A percentile compares a stretch with the other conserved stretches of the same genome.
Conservation (phyloP, 805 yeast genomes). For the Schwanniomyces polymorphus region DNA sequence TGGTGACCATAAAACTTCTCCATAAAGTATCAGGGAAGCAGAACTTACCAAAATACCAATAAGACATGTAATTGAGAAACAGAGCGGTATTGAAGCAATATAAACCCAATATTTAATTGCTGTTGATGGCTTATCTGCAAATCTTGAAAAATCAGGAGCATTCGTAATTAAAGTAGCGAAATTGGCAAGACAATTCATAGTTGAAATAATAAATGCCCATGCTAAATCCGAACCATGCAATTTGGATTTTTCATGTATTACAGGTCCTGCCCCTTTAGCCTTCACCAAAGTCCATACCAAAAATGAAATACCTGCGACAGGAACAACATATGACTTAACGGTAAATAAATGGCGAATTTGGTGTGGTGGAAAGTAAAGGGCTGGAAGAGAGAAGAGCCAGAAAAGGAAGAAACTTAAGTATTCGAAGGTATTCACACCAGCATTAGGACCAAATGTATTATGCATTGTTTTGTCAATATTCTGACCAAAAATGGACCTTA, state of each 20-base stretch:
- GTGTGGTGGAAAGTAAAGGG: conserved; percentile 26
- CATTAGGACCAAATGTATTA: conserved; percentile 10
- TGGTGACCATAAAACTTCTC: conserved; percentile 13
- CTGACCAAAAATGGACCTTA: conserved; percentile 10
- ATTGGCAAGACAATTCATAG: conserved; percentile 12
- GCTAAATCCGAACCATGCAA: conserved; percentile 8
- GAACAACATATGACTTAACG: conserved; percentile 19
- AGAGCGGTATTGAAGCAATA: conserved; percentile 9
- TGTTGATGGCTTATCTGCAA: conserved; percentile 4
- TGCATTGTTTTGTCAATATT: conserved; percentile 1
- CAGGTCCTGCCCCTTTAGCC: conserved; percentile 24
- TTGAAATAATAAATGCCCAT: conserved; percentile 10
- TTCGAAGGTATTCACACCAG: conserved; percentile 7
- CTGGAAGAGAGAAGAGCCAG: conserved; percentile 16
- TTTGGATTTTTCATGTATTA: conserved; percentile 7
- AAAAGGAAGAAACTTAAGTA: conserved; percentile 11
- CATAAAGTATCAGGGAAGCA: conserved; percentile 10
- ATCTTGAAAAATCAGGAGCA: conserved; percentile 11
- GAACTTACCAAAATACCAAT: conserved; percentile 12
- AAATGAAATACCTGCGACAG: conserved; percentile 28
- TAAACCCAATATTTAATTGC: conserved; percentile 8
- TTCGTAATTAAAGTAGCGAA: conserved; percentile 11
- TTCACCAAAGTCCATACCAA: conserved; percentile 23
- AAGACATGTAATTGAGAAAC: conserved; percentile 8
- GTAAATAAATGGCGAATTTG: conserved; percentile 22